phyloP scores from a whole-genome alignment of 345 rosid genomes.

The Rhizophora mangle region DNA sequence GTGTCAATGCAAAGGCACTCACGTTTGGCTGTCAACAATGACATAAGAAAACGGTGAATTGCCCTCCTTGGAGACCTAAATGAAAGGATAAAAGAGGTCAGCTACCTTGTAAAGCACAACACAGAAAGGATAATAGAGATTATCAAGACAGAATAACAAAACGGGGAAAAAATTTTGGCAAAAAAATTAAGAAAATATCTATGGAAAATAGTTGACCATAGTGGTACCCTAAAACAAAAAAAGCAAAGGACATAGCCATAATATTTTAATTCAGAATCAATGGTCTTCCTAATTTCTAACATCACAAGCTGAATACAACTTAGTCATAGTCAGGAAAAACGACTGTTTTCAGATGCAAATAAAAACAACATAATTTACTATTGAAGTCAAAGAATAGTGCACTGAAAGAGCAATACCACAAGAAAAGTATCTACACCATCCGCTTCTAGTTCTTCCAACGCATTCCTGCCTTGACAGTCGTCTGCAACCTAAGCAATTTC shows the following conservation, averaged over 20 bases:
- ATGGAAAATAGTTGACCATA: no score
- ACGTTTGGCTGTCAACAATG: conserved; percentile 78
- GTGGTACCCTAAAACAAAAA: no score
- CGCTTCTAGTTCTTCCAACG: conserved; percentile 34
- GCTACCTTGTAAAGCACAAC: not conserved
- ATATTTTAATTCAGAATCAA: no score
- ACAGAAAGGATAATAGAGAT: not conserved
- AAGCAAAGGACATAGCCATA: no score
- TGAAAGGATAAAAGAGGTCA: not conserved
- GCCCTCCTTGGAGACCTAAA: conserved; percentile 74
- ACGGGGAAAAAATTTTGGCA: no score
- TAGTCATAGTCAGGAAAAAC: not conserved
- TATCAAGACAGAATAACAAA: no score
- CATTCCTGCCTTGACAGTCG: conserved; percentile 31
- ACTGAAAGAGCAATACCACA: conserved; percentile 22
- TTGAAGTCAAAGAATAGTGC: not conserved
- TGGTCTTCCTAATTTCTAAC: not conserved
- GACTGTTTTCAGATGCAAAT: not conserved
- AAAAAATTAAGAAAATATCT: no score
- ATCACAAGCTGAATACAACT: not conserved
- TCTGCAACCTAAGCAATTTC: conserved; percentile 29
- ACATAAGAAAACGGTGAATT: conserved; percentile 81
- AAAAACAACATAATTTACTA: not conserved
- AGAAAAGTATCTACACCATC: conserved; percentile 42
- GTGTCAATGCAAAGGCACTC: conserved; percentile 29